Evolutionary conservation across 495 filamentous ascomycete genomes (phyloP), one percentile per base, ranked within the genome.

Genomic region (Rhypophila decipiens): DNA sequence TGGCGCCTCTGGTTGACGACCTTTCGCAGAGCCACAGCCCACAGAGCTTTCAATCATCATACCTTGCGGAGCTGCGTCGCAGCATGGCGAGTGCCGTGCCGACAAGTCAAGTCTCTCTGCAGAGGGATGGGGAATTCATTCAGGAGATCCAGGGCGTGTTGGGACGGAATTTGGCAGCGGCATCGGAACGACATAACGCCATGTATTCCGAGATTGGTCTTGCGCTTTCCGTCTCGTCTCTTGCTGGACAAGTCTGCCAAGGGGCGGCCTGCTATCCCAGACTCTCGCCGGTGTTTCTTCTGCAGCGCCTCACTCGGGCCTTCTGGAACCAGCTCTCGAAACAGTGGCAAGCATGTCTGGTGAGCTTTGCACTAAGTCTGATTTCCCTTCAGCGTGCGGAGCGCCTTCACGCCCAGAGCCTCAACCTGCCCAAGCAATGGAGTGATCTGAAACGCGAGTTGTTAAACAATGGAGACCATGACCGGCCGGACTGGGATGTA

Each of bases 381-480:
- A 51, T 61, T 9, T 44, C 45, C 5, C 49, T 72, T 5, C 71
- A 74, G 47, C 61, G 62, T 9, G 65, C 66, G 8, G 58, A 68
- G 27, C 63, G 74, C 2, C 53, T 73, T 5, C 20, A 66, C 13
- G 45, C 38, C 12, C 21, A 24, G 24, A 24, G 35, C 33, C 17
- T 0, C 15, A 27, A 19, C 0, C 37, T 52, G 2, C 38, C 39
- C 24, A 39, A 49, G 2, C 70, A 63, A 17, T 18, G 20, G 9
- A 46, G 58, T 2, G 75, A 73, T 13, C 56, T 85, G 0, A 19
- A 61, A 0, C 64, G 64, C 23, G 83, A 86, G 51, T 36, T 79
- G 0, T 24, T 20, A 1, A 84, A 84, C 53, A 24, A 41, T 5
- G 79, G 78, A 2, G 72, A 79, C 55, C 53, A 58, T 9, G 15